These are phyloP conservation scores for Calonectria hongkongensis DNA, from an alignment of 2,329 filamentous ascomycete species.

Conservation along the genomic window DNA sequence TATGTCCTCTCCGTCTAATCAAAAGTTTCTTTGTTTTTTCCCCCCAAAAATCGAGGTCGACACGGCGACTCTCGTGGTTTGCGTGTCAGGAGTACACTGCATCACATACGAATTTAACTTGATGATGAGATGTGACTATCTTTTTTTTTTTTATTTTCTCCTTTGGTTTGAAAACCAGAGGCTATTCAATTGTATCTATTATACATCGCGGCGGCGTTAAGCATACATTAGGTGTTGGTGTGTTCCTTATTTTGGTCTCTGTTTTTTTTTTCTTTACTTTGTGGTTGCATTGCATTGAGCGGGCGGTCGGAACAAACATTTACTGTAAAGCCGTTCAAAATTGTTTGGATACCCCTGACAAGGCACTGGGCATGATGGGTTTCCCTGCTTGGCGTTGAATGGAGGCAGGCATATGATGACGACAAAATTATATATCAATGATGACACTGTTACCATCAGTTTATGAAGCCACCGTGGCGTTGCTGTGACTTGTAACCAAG, in stretches of 20 bases:
- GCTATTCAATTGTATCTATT: constrained; percentile 49
- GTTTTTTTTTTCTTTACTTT: constrained; percentile 36
- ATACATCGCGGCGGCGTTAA: constrained; percentile 35
- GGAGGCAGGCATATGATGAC: constrained; percentile 51
- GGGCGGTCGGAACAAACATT: constrained; percentile 52
- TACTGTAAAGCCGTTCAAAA: constrained; percentile 50
- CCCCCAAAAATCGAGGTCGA: constrained; percentile 7
- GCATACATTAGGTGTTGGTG: constrained; percentile 40
- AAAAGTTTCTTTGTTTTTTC: constrained; percentile 34
- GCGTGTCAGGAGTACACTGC: constrained; percentile 31
- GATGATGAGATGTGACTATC: constrained; percentile 25
- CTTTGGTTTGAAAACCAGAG: constrained; percentile 14
- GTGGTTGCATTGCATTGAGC: constrained; percentile 49
- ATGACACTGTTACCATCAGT: constrained; percentile 45
- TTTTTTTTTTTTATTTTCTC: not conserved
- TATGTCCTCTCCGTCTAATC: constrained; percentile 84
- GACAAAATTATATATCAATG: constrained; percentile 52
- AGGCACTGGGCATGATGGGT: constrained; percentile 53
- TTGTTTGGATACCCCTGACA: constrained; percentile 60
- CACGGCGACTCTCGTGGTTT: constrained; percentile 33
- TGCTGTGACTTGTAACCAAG: constrained; percentile 10
- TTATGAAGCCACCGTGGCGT: constrained; percentile 7
- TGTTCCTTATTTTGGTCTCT: constrained; percentile 48
- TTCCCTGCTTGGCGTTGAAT: constrained; percentile 54
- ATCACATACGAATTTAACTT: constrained; percentile 36